Evolutionary conservation across 345 rosid genomes (phyloP).

Genomic region (Citrus hindsii): DNA sequence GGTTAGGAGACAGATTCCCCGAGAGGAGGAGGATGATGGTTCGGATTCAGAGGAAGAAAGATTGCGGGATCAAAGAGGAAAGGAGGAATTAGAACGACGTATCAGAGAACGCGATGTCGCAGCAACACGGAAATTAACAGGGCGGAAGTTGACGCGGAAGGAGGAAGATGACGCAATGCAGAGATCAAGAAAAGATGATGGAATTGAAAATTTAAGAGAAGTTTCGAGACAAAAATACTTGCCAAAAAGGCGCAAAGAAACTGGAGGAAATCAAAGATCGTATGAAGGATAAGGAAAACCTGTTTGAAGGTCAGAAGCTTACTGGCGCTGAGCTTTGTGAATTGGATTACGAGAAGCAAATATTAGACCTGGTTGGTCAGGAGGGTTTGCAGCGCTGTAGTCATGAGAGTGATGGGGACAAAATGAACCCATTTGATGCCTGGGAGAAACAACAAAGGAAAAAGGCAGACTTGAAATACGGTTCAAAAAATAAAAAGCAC

Average conservation of each 20-base stretch:
- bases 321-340: conserved; percentile 52
- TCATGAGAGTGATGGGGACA: conserved; percentile 44
- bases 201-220: conserved; percentile 64
- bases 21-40: conserved; percentile 51
- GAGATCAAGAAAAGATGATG: conserved; percentile 62
- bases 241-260: conserved; percentile 94
- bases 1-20: conserved; percentile 49
- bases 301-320: conserved; percentile 69
- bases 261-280: conserved; percentile 93
- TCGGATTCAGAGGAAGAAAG: conserved; percentile 96
- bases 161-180: conserved; percentile 84
- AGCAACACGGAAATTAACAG: conserved; percentile 71
- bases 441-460: conserved; percentile 98
- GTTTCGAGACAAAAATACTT: conserved; percentile 86
- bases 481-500: conserved; percentile 69
- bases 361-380: too few relatives aligned
- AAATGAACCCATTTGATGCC: conserved; percentile 86
- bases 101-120: conserved; percentile 85
- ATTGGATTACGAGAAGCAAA: conserved; percentile 1
- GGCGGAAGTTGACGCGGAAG: conserved; percentile 66
- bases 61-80: conserved; percentile 82
- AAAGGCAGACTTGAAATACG: conserved; percentile 72
- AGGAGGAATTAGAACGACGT: conserved; percentile 76
- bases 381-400: conserved; percentile 20
- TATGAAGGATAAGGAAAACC: conserved; percentile 65